Base-by-base conservation (phyloP, 495 filamentous ascomycete species). In the Echria macrotheca region DNA sequence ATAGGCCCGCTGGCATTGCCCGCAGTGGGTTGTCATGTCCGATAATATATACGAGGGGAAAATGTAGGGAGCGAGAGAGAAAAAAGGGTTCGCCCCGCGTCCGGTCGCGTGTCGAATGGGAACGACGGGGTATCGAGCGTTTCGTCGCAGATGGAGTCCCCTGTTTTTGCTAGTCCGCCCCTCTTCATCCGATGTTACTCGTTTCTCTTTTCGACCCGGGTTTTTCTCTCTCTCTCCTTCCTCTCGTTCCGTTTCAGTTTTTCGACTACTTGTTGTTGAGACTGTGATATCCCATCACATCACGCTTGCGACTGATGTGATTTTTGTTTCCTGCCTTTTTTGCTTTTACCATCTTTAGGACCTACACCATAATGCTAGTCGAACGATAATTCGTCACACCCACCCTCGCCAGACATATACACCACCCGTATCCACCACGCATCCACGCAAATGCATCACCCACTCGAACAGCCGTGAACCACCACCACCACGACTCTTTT, bases 1-100 rank as follows among this genome's bases (percentile, higher is more conserved):
- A 39, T 39, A 48, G 33, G 46, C 23, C 19, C 33, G 22, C 33
- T 14, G 18, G 14, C 18, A 19, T 21, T n/a, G 14, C n/a, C 46
- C 35, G 8, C 28, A 18, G 21, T 39, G 31, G 46, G 35, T 24
- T 39, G n/a, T 23, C 22, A 21, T 32, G 33, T 12, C 46, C 29
- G 29, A 32, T 24, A 46, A 46, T 46, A 35, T 46, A 46, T 19
- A 12, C 19, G 29, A n/a, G n/a, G n/a, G n/a, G n/a, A n/a, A n/a
- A n/a, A n/a, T n/a, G n/a, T n/a, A n/a, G n/a, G n/a, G n/a, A n/a
- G n/a, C n/a, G n/a, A n/a, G n/a, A n/a, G n/a, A n/a, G 38, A 23
- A 41, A 46, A 25, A 17, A 21, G 24, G 44, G 24, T 46, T 46
- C 18, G 8, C 38, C 8, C 38, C 44, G 19, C 29, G n/a, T n/a